These are phyloP conservation scores for Stagonosporopsis cucurbitacearum DNA, from an alignment of 2,329 filamentous ascomycete genomes.

Conservation along the genomic window DNA sequence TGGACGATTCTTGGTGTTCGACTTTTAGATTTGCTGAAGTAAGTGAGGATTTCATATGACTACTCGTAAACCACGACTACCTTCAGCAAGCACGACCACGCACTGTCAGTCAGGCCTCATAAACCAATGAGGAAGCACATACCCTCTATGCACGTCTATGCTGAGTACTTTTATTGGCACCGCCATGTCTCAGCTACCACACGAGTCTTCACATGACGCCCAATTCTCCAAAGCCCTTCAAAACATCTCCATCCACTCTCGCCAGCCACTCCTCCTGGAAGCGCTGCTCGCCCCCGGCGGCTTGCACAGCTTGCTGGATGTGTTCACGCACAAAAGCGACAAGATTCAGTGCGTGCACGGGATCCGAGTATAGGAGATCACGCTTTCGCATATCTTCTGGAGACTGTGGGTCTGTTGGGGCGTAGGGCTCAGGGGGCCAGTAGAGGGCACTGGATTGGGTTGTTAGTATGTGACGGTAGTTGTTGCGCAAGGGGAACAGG, in stretches of 20 bases:
- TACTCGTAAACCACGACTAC: too few species aligned
- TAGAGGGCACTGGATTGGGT: conserved; percentile 47
- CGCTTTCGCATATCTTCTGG: conserved; percentile 57
- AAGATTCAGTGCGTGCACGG: conserved; percentile 70
- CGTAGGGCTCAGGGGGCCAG: conserved; percentile 47
- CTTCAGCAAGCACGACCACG: too few species aligned
- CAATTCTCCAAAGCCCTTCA: conserved; percentile 64
- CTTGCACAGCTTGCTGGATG: conserved; percentile 64
- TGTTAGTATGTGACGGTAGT: background rate
- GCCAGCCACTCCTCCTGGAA: conserved; percentile 73
- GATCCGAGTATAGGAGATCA: conserved; percentile 65
- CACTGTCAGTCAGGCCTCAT: too few species aligned
- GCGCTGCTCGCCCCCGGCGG: conserved; percentile 67
- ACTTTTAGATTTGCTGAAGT: too few species aligned
- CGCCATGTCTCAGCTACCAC: too few species aligned
- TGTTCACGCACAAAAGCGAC: conserved; percentile 69
- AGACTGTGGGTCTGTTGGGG: conserved; percentile 46
- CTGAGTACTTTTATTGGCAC: too few species aligned
- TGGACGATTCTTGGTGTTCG: too few species aligned
- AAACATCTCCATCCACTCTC: conserved; percentile 77
- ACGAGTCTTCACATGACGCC: conserved; percentile 42
- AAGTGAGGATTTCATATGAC: too few species aligned
- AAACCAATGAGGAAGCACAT: too few species aligned
- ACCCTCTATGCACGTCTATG: too few species aligned
- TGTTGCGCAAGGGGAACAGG: background rate